Evolutionary conservation across 257 asterid genomes (phyloP), one percentile per base, ranked within the genome.

Genomic region (Gentiana straminea): DNA sequence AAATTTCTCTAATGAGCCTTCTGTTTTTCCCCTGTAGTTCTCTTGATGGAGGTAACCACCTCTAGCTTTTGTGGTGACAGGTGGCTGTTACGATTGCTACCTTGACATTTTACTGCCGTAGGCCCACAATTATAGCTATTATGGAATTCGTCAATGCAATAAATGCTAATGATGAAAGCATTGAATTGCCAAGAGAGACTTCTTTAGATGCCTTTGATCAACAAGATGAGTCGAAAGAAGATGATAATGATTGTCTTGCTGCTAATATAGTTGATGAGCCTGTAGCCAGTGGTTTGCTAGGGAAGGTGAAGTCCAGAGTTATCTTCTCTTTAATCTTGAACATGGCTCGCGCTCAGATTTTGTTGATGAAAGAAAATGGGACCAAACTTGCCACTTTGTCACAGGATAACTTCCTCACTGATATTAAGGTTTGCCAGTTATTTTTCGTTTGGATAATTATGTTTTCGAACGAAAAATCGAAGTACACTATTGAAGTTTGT

Each of bases 331-430:
- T 91, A 62, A 69, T 64, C 71, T 68, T 87, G 79, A 83, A 87
- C 64, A 91, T 91, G 98, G 82, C 86, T 53, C 98, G 94, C 52
- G 98, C 98, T 65, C 94, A 91, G 77, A 91, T 91, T 73, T 76
- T 91, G 62, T 75, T 91, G 70, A 80, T 91, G 93, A 91, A 76
- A 70, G 98, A 91, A 81, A 68, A 83, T 70, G 97, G 87, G 58
- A 71, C 82, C 61, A 83, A 69, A 64, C 83, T 91, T 67, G 94
- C 96, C 66, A 87, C 97, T 49, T 71, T 91, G 73, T 73, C 95
- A 50, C 96, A 87, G 72, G 84, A 84, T 73, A 84, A 83, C 79
- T 80, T 91, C 74, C 88, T 80, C 56, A 81, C 95, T 65, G 89
- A 83, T 62, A 83, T 91, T 58, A 87, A 91, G 96, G 98, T 85